Conservation (phyloP, 148 eudicot species). For the Nyssa sinensis region DNA sequence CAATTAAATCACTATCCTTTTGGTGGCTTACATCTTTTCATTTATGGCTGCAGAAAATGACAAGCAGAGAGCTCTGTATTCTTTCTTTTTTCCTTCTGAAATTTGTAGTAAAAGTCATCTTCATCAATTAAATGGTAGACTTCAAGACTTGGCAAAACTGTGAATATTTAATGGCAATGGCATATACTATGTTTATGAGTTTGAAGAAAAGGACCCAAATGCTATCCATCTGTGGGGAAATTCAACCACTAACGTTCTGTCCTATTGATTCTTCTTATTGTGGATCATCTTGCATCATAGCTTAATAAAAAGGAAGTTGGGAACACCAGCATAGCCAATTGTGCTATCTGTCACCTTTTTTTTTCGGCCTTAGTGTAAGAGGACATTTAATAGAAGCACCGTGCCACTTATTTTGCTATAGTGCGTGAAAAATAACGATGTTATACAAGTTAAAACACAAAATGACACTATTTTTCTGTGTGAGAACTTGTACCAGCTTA, state of each 20-base stretch:
- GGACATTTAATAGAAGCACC: background rate
- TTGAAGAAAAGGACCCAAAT: background rate
- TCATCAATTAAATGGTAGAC: background rate
- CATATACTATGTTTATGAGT: background rate
- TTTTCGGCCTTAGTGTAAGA: background rate
- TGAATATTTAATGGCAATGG: background rate
- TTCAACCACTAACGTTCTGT: background rate
- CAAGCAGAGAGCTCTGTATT: background rate
- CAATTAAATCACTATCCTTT: background rate
- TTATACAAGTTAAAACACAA: background rate
- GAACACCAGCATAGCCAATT: background rate
- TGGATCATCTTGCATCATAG: slow-evolving; percentile 1
- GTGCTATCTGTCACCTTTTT: background rate
- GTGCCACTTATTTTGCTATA: background rate
- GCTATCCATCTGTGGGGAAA: background rate
- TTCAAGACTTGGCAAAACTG: background rate
- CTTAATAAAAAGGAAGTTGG: background rate
- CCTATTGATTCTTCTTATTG: background rate
- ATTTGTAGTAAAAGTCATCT: background rate
- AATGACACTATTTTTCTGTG: background rate
- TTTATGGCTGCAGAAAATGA: background rate
- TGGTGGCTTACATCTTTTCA: background rate
- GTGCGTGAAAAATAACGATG: too few relatives aligned
- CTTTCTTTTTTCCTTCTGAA: background rate
- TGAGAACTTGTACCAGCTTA: background rate